phyloP scores from a whole-genome alignment of 2,329 filamentous ascomycete species.

The Cladosporium sp. region DNA sequence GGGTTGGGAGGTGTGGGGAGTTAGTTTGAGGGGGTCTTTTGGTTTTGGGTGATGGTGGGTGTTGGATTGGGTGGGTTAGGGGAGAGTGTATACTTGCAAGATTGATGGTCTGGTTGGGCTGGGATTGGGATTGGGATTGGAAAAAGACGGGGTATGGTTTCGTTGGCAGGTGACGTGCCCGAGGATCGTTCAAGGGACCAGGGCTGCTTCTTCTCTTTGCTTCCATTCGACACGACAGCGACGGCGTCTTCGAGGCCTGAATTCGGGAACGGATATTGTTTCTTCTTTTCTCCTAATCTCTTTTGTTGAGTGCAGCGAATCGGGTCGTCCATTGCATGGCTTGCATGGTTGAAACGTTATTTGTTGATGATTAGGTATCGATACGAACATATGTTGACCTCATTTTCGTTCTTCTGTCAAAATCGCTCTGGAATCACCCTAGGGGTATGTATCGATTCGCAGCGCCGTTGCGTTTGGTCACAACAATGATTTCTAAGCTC shows the following conservation, averaged over 20 bases:
- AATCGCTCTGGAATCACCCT: too few relatives aligned
- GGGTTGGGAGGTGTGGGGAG: constrained; percentile 12
- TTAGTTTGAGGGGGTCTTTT: not conserved
- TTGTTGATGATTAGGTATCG: not conserved
- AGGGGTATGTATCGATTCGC: too few relatives aligned
- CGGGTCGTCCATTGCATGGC: not conserved
- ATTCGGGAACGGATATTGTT: not conserved
- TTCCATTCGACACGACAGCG: not conserved
- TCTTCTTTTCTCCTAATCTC: not conserved
- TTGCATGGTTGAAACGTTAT: not conserved
- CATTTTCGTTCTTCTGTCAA: too few relatives aligned
- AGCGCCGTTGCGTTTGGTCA: too few relatives aligned
- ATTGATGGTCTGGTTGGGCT: not conserved
- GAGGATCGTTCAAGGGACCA: not conserved
- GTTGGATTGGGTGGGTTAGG: not conserved
- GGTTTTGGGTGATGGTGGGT: not conserved
- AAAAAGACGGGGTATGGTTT: not conserved
- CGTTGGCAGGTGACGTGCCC: not conserved
- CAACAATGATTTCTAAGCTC: too few relatives aligned
- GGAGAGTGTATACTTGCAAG: not conserved
- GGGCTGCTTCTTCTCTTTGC: not conserved
- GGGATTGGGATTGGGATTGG: not conserved
- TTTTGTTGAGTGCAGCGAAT: not conserved
- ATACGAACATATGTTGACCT: too few relatives aligned
- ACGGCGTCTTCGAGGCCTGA: not conserved